phyloP scores from a whole-genome alignment of 2,329 filamentous ascomycete genomes.

The Paraconiothyrium brasiliense region DNA sequence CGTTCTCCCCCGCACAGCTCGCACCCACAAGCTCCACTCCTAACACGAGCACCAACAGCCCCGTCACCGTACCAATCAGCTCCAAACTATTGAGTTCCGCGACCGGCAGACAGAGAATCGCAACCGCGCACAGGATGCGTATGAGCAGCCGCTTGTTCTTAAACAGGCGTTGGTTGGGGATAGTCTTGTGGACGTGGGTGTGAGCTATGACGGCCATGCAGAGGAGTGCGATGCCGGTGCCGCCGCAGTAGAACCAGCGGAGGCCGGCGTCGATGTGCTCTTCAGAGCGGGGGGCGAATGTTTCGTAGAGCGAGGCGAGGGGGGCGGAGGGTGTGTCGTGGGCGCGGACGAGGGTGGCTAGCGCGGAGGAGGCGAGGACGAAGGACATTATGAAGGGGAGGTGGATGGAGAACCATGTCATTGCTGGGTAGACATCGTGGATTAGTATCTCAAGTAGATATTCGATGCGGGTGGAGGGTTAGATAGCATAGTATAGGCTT shows the following conservation, averaged over 20 bases:
- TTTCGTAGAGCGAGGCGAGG: slow-evolving; percentile 59
- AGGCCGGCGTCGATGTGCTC: slow-evolving; percentile 62
- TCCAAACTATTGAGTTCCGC: slow-evolving; percentile 53
- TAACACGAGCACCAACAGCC: slow-evolving; percentile 47
- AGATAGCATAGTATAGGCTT: neutral
- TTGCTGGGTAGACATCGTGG: slow-evolving; percentile 43
- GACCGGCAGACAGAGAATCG: slow-evolving; percentile 66
- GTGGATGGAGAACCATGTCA: slow-evolving; percentile 66
- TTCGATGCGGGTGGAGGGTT: neutral
- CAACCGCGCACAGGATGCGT: slow-evolving; percentile 59
- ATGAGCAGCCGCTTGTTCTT: slow-evolving; percentile 63
- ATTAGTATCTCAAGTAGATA: no score
- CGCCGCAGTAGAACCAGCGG: slow-evolving; percentile 72
- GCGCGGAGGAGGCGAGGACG: slow-evolving; percentile 66
- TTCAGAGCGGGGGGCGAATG: slow-evolving; percentile 61
- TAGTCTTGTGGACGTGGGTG: slow-evolving; percentile 65
- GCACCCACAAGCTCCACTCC: slow-evolving; percentile 47
- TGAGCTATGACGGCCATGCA: slow-evolving; percentile 65
- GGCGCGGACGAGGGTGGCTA: slow-evolving; percentile 68
- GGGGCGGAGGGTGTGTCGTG: slow-evolving; percentile 63
- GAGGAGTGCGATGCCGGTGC: slow-evolving; percentile 64
- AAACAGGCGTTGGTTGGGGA: slow-evolving; percentile 59
- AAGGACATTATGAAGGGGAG: slow-evolving; percentile 71
- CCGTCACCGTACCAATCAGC: slow-evolving; percentile 52
- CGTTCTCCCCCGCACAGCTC: slow-evolving; percentile 39